Evolutionary conservation across 371 early-diverging fungal genomes (phyloP).

Genomic region (Syncephalis fuscata): DNA sequence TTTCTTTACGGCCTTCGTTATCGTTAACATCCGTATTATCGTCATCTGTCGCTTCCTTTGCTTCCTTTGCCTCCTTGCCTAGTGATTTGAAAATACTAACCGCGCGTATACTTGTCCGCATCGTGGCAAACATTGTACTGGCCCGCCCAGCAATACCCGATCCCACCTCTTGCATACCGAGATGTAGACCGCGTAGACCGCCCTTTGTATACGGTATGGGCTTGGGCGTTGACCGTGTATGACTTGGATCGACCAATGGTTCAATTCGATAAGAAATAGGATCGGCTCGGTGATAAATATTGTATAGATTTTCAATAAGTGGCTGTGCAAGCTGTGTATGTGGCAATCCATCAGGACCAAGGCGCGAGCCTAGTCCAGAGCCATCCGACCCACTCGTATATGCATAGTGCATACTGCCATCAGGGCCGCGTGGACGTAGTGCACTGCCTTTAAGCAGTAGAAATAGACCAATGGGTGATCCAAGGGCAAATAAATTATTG

Average conservation of each 20-base stretch:
- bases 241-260: conserved; percentile 34
- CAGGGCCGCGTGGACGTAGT: too few species aligned
- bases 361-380: conserved; percentile 2
- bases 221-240: conserved; percentile 38
- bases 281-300: conserved; percentile 58
- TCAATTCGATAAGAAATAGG: conserved; percentile 36
- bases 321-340: conserved; percentile 28
- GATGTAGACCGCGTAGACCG: conserved; percentile 48
- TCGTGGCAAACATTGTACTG: conserved; percentile 44
- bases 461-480: conserved; percentile 64
- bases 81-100: conserved; percentile 13
- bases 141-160: conserved; percentile 50
- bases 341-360: conserved; percentile 12
- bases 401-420: too few species aligned
- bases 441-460: conserved; percentile 43
- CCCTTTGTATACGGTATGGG: conserved; percentile 70
- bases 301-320: conserved; percentile 54
- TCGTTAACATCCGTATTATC: conserved; percentile 5
- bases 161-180: conserved; percentile 40
- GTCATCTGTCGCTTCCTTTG: too few species aligned
- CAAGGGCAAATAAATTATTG: conserved; percentile 44
- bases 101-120: conserved; percentile 36
- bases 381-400: neutral
- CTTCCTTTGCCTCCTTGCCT: conserved; percentile 8
- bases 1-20: conserved; percentile 8